Evolutionary conservation across 2,329 filamentous ascomycete genomes (phyloP).

Genomic region (Xylariaceae sp.): DNA sequence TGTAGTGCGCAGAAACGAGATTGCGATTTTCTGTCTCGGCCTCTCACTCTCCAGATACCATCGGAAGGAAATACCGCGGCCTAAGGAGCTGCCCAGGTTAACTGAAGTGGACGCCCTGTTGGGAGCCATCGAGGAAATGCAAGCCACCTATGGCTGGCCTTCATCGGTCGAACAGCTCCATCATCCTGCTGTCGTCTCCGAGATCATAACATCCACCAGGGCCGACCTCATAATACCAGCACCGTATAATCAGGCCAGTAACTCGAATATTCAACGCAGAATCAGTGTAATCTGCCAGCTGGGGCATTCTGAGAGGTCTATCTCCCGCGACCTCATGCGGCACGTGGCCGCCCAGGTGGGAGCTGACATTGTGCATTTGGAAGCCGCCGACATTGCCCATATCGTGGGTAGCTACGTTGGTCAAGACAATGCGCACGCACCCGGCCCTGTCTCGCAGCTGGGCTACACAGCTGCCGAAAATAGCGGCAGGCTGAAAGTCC

Average conservation of each 20-base stretch:
- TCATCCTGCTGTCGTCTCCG: too few species aligned
- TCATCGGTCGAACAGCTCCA: conserved; percentile 10
- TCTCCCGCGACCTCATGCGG: conserved; percentile 33
- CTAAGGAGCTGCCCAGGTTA: too few species aligned
- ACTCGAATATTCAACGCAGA: conserved; percentile 19
- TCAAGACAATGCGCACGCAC: conserved; percentile 41
- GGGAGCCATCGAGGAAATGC: conserved; percentile 3
- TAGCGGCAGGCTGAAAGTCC: conserved; percentile 35
- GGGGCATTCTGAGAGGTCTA: conserved; percentile 16
- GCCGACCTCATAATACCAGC: conserved; percentile 18
- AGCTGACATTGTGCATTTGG: conserved; percentile 61
- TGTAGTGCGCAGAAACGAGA: too few species aligned
- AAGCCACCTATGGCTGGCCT: conserved; percentile 7
- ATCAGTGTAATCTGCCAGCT: conserved; percentile 20
- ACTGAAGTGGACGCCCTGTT: not conserved
- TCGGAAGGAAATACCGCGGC: too few species aligned
- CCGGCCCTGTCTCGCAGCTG: conserved; percentile 43
- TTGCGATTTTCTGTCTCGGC: too few species aligned
- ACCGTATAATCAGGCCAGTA: conserved; percentile 14
- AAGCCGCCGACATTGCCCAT: conserved; percentile 62
- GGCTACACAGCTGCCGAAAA: conserved; percentile 49
- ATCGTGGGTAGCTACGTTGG: conserved; percentile 64
- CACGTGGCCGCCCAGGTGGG: conserved; percentile 52
- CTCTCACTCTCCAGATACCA: too few species aligned
- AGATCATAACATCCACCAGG: conserved; percentile 16